Base-by-base conservation (phyloP, 2,329 filamentous ascomycete genomes). In the Scedosporium apiospermum region DNA sequence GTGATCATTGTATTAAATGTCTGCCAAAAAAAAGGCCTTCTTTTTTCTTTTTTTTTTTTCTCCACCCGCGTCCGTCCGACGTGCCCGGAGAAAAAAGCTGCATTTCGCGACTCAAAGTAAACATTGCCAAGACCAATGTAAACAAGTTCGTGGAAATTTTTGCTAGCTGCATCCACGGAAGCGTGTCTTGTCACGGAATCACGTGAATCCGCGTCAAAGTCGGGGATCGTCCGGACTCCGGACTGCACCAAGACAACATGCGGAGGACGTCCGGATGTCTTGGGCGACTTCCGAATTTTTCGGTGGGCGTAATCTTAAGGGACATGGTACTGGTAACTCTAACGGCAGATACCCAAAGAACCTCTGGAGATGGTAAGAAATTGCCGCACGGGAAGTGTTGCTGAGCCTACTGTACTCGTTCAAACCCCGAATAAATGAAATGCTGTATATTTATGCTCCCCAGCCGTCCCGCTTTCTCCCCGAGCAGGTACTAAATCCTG, bases 41-140 rank as follows among this genome's bases (percentile, higher is more conserved):
- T 49, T 30, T 26, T 23, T 57, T 27, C 6, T 30, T 30, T 23
- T 10, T 4, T 14, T 57, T 27, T 9, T n/a, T 30, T 23, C 23
- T 16, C 53, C 18, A 30, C 21, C 18, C 14, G 21, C 18, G 21
- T 27, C 30, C 30, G 30, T 38, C 34, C 34, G 34, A 38, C 34
- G 34, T 38, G 34, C 34, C 34, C 34, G 23, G 7, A 3, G 12
- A 23, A 23, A 57, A 23, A 30, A 27, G 14, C 18, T 30, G 51
- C 21, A 57, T 23, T 57, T 57, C 27, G 23, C 51, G 51, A 14
- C 23, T 10, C n/a, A 41, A 58, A 58, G 55, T 58, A 58, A 58
- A 58, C 55, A 58, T 7, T 38, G 55, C 55, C 55, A 58, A 58
- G 55, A 18, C 27, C 9, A 58, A 58, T 58, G 55, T 58, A 58